These are phyloP conservation scores for Byssoonygena ceratinophila DNA, from an alignment of 2,329 filamentous ascomycete species.

Conservation along the genomic window DNA sequence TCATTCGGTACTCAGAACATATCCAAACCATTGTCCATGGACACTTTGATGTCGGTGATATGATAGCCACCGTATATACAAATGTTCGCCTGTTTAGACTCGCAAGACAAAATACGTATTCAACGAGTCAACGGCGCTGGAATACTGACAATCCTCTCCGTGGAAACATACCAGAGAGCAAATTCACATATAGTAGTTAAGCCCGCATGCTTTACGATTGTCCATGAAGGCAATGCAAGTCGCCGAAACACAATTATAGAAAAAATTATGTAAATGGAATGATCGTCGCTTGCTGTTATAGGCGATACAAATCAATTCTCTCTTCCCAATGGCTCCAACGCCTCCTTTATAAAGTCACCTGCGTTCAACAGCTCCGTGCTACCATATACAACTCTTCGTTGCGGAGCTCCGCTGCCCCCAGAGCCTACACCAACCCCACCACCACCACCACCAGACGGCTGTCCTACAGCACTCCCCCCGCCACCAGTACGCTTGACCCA, in stretches of 20 bases:
- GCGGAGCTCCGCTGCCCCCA: slow-evolving; percentile 25
- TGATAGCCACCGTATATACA: no score
- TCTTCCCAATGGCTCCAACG: slow-evolving; percentile 46
- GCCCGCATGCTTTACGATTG: no score
- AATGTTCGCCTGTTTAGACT: no score
- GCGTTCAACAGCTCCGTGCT: slow-evolving; percentile 67
- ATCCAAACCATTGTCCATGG: background rate
- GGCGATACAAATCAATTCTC: slow-evolving; percentile 34
- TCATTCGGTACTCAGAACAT: background rate
- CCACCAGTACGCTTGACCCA: slow-evolving; percentile 71
- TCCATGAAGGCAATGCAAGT: background rate
- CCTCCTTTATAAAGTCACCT: slow-evolving; percentile 49
- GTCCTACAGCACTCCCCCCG: slow-evolving; percentile 43
- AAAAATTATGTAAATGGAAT: background rate
- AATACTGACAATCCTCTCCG: no score
- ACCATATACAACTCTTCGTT: slow-evolving; percentile 78
- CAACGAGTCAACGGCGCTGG: no score
- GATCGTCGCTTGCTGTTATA: background rate
- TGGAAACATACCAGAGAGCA: no score
- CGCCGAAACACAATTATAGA: background rate
- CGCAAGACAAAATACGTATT: no score
- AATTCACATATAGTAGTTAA: no score
- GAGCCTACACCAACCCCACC: slow-evolving; percentile 16
- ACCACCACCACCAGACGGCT: slow-evolving; percentile 25
- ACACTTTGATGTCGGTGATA: no score